A percentile compares a stretch with the other conserved stretches of the same genome.
Conservation (phyloP, 371 early-diverging fungal genomes). For the Syncephalastrum racemosum region DNA sequence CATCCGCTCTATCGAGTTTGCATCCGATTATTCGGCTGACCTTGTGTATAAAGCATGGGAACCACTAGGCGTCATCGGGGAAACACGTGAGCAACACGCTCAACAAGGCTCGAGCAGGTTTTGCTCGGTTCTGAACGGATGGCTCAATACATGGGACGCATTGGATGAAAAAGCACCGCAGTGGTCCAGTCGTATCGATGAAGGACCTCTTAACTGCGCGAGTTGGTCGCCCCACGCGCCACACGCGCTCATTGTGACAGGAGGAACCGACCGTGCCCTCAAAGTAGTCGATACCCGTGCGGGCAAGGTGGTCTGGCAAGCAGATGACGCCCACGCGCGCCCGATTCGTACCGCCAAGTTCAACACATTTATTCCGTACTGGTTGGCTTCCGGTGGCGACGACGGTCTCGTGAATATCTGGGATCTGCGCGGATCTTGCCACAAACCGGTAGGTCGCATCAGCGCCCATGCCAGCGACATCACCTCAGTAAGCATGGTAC, state of each 20-base stretch:
- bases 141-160: constrained; percentile 31
- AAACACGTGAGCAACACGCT: constrained; percentile 3
- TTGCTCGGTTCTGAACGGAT: constrained; percentile 15
- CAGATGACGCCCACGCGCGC: constrained; percentile 28
- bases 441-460: constrained; percentile 53
- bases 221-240: constrained; percentile 43
- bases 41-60: constrained; percentile 13
- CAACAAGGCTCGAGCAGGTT: constrained; percentile 11
- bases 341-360: constrained; percentile 63
- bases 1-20: constrained; percentile 26
- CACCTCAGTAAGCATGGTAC: constrained; percentile 32
- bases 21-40: constrained; percentile 16
- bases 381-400: constrained; percentile 74
- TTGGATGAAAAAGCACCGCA: constrained; percentile 18
- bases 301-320: constrained; percentile 23
- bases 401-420: constrained; percentile 70
- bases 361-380: constrained; percentile 79
- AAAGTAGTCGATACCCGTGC: constrained; percentile 28
- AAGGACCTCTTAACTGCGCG: constrained; percentile 16
- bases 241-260: constrained; percentile 27
- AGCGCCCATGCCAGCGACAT: constrained; percentile 54
- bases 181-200: background rate
- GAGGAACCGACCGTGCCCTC: constrained; percentile 20
- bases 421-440: constrained; percentile 67
- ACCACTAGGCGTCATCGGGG: constrained; percentile 1